Percentiles rank a stretch among this genome's conserved stretches.
Conservation (phyloP, 176 grass and related monocot genomes). For the Juncus effusus region DNA sequence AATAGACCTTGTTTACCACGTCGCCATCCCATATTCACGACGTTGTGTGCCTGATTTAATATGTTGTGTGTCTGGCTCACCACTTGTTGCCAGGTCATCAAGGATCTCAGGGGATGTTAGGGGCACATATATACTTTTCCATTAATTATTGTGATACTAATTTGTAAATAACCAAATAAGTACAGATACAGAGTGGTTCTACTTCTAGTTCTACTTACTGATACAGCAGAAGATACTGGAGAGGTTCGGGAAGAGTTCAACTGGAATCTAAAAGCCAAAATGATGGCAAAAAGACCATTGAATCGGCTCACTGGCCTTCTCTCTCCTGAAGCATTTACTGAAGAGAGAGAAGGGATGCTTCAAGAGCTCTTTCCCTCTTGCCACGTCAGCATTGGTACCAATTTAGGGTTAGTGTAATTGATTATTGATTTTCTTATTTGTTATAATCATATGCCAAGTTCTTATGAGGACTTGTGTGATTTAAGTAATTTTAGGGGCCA, state of each 20-base stretch:
- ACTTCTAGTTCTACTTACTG: conserved; percentile 95
- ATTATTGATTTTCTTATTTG: too few species aligned
- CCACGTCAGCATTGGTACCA: conserved; percentile 40
- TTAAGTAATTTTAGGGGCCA: too few species aligned
- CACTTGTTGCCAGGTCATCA: too few species aligned
- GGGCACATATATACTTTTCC: too few species aligned
- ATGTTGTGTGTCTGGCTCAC: too few species aligned
- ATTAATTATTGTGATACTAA: background rate
- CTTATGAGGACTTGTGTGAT: too few species aligned
- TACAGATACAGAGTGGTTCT: conserved; percentile 79
- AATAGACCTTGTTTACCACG: too few species aligned
- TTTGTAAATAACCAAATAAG: background rate
- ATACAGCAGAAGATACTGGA: conserved; percentile 87
- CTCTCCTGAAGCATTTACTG: conserved; percentile 69
- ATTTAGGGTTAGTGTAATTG: too few species aligned
- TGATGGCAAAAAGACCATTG: conserved; percentile 86
- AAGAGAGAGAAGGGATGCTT: conserved; percentile 82
- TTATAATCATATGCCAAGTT: too few species aligned
- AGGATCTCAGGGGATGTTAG: too few species aligned
- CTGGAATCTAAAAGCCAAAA: conserved; percentile 89
- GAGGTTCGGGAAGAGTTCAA: conserved; percentile 84
- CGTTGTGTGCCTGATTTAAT: too few species aligned
- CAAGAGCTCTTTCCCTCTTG: conserved; percentile 65
- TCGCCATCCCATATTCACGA: too few species aligned
- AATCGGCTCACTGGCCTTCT: conserved; percentile 67